These are phyloP conservation scores for Plasmodium falciparum DNA, from an alignment of 169 alveolate genomes.

Conservation along the genomic window DNA sequence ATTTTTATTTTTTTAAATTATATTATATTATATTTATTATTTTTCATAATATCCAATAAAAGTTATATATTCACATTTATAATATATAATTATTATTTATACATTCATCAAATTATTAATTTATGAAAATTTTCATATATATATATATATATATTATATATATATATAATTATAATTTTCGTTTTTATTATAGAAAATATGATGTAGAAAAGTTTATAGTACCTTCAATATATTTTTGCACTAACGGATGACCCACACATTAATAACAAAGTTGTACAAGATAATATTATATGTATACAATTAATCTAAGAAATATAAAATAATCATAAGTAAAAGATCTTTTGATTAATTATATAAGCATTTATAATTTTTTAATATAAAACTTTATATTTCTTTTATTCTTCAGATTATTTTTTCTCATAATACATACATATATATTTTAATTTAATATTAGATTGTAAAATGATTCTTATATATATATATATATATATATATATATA, in stretches of 20 bases:
- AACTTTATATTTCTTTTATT: no score
- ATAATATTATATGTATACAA: neutral
- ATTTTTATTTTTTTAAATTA: neutral
- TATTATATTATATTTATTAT: neutral
- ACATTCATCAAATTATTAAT: neutral
- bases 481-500: no score
- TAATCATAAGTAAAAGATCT: no score
- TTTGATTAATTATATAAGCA: no score
- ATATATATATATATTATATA: no score
- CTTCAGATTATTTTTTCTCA: no score
- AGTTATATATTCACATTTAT: neutral
- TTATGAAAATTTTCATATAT: neutral
- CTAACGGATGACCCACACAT: conserved; percentile 29
- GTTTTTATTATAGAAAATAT: conserved; percentile 51
- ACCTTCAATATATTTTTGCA: conserved; percentile 62
- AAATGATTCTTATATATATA: no score
- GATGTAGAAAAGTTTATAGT: conserved; percentile 73
- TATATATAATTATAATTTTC: conserved; percentile 1
- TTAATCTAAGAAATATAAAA: no score
- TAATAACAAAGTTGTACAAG: conserved; percentile 1
- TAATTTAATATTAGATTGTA: no score
- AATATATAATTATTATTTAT: neutral
- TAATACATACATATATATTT: no score
- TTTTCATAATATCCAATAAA: neutral
- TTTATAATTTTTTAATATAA: no score